Evolutionary conservation across 2,329 filamentous ascomycete genomes (phyloP).

Genomic region (Raffaelea albimanens): DNA sequence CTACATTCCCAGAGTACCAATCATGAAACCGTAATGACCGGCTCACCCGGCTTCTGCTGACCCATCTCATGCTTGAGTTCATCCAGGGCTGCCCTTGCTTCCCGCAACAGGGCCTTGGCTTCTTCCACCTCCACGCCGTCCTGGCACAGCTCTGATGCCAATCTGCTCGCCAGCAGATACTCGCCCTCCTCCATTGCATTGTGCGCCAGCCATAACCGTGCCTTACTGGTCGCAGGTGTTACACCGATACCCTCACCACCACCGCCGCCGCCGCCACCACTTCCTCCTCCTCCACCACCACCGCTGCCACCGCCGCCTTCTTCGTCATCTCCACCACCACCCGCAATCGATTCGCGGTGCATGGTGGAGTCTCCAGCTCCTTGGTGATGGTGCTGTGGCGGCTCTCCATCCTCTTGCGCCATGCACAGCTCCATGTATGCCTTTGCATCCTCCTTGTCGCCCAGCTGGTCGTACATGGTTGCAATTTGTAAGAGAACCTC

Average conservation of each 20-base stretch:
- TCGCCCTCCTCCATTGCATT: slow-evolving; percentile 70
- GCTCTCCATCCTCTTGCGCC: slow-evolving; percentile 71
- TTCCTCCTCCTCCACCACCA: slow-evolving; percentile 2
- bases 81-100: slow-evolving; percentile 71
- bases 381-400: too few species aligned
- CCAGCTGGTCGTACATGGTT: slow-evolving; percentile 72
- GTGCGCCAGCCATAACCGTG: slow-evolving; percentile 84
- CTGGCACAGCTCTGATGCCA: slow-evolving; percentile 87
- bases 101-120: slow-evolving; percentile 83
- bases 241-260: slow-evolving; percentile 62
- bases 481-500: slow-evolving; percentile 89
- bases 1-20: too few species aligned
- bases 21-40: too few species aligned
- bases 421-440: slow-evolving; percentile 95
- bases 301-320: slow-evolving; percentile 18
- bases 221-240: slow-evolving; percentile 83
- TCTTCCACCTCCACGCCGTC: slow-evolving; percentile 96
- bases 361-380: slow-evolving; percentile 25
- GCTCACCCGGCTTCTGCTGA: too few species aligned
- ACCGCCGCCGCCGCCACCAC: slow-evolving; percentile 15
- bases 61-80: not conserved
- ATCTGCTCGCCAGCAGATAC: slow-evolving; percentile 63
- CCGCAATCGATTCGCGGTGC: slow-evolving; percentile 38
- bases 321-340: slow-evolving; percentile 23
- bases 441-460: slow-evolving; percentile 69